Evolutionary conservation across 176 grass and related monocot species (phyloP).

Genomic region (Triticum turgidum): DNA sequence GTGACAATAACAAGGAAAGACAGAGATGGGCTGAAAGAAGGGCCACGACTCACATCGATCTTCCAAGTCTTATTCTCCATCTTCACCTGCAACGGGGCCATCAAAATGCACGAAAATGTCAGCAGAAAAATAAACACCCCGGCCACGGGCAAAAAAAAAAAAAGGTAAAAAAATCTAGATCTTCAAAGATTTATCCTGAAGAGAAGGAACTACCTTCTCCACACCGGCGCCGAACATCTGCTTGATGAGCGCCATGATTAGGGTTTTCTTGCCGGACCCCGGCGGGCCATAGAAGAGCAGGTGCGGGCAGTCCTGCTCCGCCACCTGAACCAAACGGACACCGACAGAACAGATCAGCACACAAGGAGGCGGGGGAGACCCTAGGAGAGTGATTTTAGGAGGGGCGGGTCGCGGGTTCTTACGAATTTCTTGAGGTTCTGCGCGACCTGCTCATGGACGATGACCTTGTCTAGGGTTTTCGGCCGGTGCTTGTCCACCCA

Average conservation of each 20-base stretch:
- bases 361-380: conserved; percentile 12
- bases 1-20: neutral
- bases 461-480: conserved; percentile 82
- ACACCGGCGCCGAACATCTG: conserved; percentile 81
- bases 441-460: conserved; percentile 82
- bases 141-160: neutral
- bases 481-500: conserved; percentile 99
- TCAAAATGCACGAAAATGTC: conserved; percentile 8
- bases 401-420: neutral
- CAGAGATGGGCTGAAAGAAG: neutral
- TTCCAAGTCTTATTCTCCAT: conserved; percentile 99
- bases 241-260: conserved; percentile 91
- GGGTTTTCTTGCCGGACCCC: conserved; percentile 96
- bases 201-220: conserved; percentile 52
- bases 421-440: conserved; percentile 84
- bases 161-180: neutral
- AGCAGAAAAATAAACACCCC: neutral
- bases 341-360: neutral
- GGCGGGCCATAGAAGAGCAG: conserved; percentile 94
- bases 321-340: conserved; percentile 37
- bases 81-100: conserved; percentile 63
- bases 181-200: neutral
- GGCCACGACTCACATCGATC: conserved; percentile 63
- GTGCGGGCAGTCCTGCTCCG: conserved; percentile 97
- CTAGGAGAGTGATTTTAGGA: conserved; percentile 26